A percentile compares a stretch with the other conserved stretches of the same genome.
Conservation (phyloP, 805 yeast species). For the Candida easanensis region DNA sequence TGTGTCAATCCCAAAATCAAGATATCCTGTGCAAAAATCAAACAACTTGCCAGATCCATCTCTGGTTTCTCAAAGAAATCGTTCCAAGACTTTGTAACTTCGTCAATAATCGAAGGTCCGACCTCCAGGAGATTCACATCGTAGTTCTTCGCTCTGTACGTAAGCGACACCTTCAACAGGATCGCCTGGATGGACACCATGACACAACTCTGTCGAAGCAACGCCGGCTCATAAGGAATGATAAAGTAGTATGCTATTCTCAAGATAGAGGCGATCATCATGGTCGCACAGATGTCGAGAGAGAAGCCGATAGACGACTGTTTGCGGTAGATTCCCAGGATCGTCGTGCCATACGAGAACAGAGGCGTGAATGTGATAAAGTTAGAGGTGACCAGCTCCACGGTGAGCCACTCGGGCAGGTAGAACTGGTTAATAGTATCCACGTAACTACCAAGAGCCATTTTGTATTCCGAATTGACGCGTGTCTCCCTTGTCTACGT, state of each 20-base stretch:
- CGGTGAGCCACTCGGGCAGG: constrained; percentile 48
- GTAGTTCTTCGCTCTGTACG: constrained; percentile 48
- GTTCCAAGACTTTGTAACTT: constrained; percentile 7
- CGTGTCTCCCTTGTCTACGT: too few species aligned
- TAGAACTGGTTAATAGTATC: constrained; percentile 42
- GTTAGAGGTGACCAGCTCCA: constrained; percentile 58
- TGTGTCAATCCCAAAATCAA: constrained; percentile 31
- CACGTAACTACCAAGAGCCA: constrained; percentile 10
- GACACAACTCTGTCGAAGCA: constrained; percentile 75
- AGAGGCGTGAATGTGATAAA: constrained; percentile 79
- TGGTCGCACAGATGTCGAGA: constrained; percentile 89
- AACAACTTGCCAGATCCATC: constrained; percentile 11
- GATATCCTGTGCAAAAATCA: constrained; percentile 8
- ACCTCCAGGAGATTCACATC: constrained; percentile 36
- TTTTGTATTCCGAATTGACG: neutral
- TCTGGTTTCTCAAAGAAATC: constrained; percentile 1
- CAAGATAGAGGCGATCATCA: constrained; percentile 73
- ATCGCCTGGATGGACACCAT: constrained; percentile 79
- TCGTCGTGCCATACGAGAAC: constrained; percentile 83
- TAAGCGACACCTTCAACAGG: constrained; percentile 60
- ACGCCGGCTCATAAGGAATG: constrained; percentile 76
- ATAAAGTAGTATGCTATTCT: constrained; percentile 76
- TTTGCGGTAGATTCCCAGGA: constrained; percentile 59
- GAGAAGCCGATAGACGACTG: constrained; percentile 78
- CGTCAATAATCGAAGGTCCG: constrained; percentile 7